Evolutionary conservation across 352 stramenopile species (phyloP), one percentile per base, ranked within the genome.

Genomic region (Thraustochytrium striatum): DNA sequence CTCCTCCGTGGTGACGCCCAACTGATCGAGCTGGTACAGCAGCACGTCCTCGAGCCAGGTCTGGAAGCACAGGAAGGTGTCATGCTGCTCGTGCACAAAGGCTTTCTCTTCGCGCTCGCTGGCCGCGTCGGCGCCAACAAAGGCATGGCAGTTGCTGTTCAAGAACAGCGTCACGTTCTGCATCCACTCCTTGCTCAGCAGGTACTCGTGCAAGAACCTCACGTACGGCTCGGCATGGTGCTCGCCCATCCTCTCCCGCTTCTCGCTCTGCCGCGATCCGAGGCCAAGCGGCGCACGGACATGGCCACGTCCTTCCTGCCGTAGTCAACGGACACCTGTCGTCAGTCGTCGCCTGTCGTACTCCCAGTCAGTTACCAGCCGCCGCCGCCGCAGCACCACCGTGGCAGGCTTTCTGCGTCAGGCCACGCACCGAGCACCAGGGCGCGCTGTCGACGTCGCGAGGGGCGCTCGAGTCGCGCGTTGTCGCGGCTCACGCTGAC

Each of bases 181-280:
- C 28, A 61, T 39, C 65, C 65, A 75, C 25, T 75, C 65, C 19
- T 39, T 43, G 7, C 65, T 43, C 25, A 43, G n/a, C n/a, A 75
- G 36, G 39, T 61, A 75, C 39, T 75, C 65, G 19, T 43, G 61
- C 41, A 75, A 32, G 2, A 75, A 32, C 25, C 65, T 39, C 43
- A 75, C 65, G 47, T 75, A 75, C 7, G 65, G 65, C 36, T 75
- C 65, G 2, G 65, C 65, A 28, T 52, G 41, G n/a, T 75, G 30
- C n/a, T 55, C 47, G n/a, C n/a, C n/a, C n/a, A n/a, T n/a, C n/a
- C n/a, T n/a, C n/a, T n/a, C n/a, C n/a, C n/a, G n/a, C n/a, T n/a
- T n/a, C n/a, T n/a, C n/a, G n/a, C n/a, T n/a, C n/a, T n/a, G n/a
- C n/a, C n/a, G n/a, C n/a, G n/a, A n/a, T n/a, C n/a, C n/a, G n/a